Evolutionary conservation across 495 filamentous ascomycete genomes (phyloP).

Genomic region (Penicillium maclennaniae): DNA sequence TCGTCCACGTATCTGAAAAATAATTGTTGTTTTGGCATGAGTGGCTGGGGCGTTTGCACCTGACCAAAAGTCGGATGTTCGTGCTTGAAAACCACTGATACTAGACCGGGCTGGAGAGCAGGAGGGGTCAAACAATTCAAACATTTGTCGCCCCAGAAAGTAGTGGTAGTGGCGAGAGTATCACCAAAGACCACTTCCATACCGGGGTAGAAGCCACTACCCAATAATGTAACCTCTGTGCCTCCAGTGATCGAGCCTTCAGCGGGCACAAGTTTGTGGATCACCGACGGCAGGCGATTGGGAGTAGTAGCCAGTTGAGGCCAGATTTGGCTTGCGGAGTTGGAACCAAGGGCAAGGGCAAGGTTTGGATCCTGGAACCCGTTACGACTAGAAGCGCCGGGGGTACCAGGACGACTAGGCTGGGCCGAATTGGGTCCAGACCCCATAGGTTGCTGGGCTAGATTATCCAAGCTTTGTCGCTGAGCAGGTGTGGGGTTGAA

Average conservation of each 20-base stretch:
- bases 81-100: constrained; percentile 70
- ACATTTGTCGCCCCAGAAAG: constrained; percentile 75
- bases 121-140: constrained; percentile 85
- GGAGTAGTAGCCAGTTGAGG: constrained; percentile 38
- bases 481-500: constrained; percentile 44
- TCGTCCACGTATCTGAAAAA: constrained; percentile 80
- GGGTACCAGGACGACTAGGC: constrained; percentile 45
- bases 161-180: constrained; percentile 69
- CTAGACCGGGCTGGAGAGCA: constrained; percentile 61
- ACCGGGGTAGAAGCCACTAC: constrained; percentile 72
- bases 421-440: constrained; percentile 66
- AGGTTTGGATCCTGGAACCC: constrained; percentile 39
- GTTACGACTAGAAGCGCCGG: constrained; percentile 43
- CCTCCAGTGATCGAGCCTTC: constrained; percentile 80
- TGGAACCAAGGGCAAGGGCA: constrained; percentile 29
- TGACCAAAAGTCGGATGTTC: constrained; percentile 51
- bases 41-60: constrained; percentile 38
- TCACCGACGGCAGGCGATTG: constrained; percentile 52
- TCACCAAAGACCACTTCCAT: constrained; percentile 87
- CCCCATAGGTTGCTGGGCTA: constrained; percentile 54
- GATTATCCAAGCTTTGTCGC: constrained; percentile 52
- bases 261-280: constrained; percentile 73
- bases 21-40: constrained; percentile 52
- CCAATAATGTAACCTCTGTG: constrained; percentile 79
- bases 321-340: constrained; percentile 37